A percentile compares a stretch with the other conserved stretches of the same genome.
These are phyloP conservation scores for sunflower (Helianthus annuus) DNA, from an alignment of 129 eudicot genomes.

Conservation along the genomic window HanXRQr2.0-SUNRISE NC_035449.2:24550117-24550616, in stretches of 20 bases:
- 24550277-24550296: too few species aligned
- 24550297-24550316: too few species aligned
- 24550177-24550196: slow-evolving; percentile 35
- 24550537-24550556: slow-evolving; percentile 11
- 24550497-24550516: slow-evolving; percentile 29
- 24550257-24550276: too few species aligned
- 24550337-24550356: too few species aligned
- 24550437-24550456: slow-evolving; percentile 21
- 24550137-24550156: too few species aligned
- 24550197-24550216: background rate
- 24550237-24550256: background rate
- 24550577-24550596: slow-evolving; percentile 13
- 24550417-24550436: slow-evolving; percentile 2
- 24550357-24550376: too few species aligned
- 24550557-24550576: slow-evolving; percentile 10
- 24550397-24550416: slow-evolving; percentile 22
- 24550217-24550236: background rate
- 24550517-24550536: slow-evolving; percentile 72
- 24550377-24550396: slow-evolving; percentile 19
- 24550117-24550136: too few species aligned
- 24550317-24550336: too few species aligned
- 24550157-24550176: slow-evolving; percentile 34
- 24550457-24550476: slow-evolving; percentile 20
- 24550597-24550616: slow-evolving; percentile 9
- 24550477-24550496: slow-evolving; percentile 30